Base-by-base conservation (phyloP, 345 rosid genomes). In the Eucalyptus cladocalyx region DNA sequence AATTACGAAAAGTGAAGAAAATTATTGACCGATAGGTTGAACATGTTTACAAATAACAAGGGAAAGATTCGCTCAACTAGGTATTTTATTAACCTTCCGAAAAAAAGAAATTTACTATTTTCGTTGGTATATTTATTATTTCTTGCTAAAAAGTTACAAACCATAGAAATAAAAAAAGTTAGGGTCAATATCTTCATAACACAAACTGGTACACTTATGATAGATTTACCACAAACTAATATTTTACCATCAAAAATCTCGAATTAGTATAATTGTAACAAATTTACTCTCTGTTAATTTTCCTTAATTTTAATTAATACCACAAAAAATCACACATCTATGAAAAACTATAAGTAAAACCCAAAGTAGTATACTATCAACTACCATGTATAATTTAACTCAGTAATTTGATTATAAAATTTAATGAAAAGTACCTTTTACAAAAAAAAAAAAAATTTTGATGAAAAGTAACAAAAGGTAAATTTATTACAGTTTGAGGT, bases 191-290 rank as follows among this genome's bases (percentile, higher is more conserved):
- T 8, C 0, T 21, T 8, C 0, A 54, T 2, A 54, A 21, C 1
- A 19, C 11, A 54, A 54, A 54, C 7, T 3, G 1, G 1, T 58
- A 58, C 0, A 56, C 1, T 0, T 4, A 10, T 2, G 0, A 2
- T 0, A 56, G 4, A 9, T 24, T 9, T 10, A 23, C 3, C 11
- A 21, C 1, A 56, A 56, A 9, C 1, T 56, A 56, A 23, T 9
- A 1, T 56, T 54, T 23, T 8, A 4, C 2, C 2, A 3, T 0
- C 0, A 54, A 56, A 56, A 56, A 56, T 0, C 2, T 9, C 3
- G 1, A 9, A 56, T 9, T 56, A 8, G 3, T 45, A 23, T 0
- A 23, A 6, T 1, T 0, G 5, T 9, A 3, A 24, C 1, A 4
- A 1, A 24, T 10, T 58, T 56, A 56, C 2, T 1, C 3, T 24